Evolutionary conservation across 1,284 basidiomycete genomes (phyloP).

Genomic region (Mycena citricolor): DNA sequence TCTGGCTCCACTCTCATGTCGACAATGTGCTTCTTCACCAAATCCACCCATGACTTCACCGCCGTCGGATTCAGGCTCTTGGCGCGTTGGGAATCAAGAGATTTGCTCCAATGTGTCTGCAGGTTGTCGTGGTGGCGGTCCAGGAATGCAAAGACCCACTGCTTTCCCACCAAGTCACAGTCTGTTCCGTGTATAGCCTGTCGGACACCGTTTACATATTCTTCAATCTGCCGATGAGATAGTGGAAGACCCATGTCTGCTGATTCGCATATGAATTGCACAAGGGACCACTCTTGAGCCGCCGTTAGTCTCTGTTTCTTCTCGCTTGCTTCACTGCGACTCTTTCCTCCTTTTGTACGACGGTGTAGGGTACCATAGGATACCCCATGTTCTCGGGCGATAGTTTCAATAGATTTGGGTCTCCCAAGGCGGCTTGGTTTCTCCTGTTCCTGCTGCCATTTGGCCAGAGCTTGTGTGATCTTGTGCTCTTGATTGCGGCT

Average conservation of each 20-base stretch:
- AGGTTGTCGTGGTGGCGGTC: not conserved
- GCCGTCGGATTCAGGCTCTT: constrained; percentile 22
- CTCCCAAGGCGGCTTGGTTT: not conserved
- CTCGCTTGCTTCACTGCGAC: not conserved
- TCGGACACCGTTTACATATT: not conserved
- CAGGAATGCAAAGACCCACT: constrained; percentile 1
- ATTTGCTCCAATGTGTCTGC: constrained; percentile 1
- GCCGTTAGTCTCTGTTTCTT: not conserved
- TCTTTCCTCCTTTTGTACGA: not conserved
- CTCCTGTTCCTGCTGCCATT: too few relatives aligned
- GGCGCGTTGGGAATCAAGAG: not conserved
- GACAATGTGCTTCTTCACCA: constrained; percentile 22
- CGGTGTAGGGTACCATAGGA: not conserved
- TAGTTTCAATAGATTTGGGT: not conserved
- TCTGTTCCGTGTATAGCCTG: not conserved
- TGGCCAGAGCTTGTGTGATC: too few relatives aligned
- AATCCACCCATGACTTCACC: constrained; percentile 23
- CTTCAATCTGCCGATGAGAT: not conserved
- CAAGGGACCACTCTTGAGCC: constrained; percentile 1
- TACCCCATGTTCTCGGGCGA: constrained; percentile 1
- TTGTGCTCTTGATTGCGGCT: too few relatives aligned
- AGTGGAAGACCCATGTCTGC: constrained; percentile 3
- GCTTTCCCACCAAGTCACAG: constrained; percentile 1
- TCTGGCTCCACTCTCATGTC: constrained; percentile 17
- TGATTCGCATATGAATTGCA: not conserved